Conservation (phyloP, 495 filamentous ascomycete genomes). For the Lophiostoma macrostomum region DNA sequence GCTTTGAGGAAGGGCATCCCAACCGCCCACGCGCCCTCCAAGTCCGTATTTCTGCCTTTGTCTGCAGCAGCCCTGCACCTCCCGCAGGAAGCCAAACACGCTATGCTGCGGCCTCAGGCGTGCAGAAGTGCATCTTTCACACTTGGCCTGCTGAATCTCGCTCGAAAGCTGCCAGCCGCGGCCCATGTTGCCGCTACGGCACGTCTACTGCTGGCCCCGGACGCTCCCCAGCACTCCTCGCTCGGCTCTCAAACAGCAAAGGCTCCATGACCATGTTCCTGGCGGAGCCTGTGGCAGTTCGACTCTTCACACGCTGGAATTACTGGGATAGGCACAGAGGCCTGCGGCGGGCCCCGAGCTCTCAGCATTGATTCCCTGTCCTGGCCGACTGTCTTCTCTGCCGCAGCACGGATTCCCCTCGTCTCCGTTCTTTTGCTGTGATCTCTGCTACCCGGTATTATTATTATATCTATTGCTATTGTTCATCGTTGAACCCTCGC, state of each 20-base stretch:
- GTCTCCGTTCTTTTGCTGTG: neutral
- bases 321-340: slow-evolving; percentile 1
- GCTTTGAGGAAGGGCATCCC: neutral
- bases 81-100: slow-evolving; percentile 25
- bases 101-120: slow-evolving; percentile 11
- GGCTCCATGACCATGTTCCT: slow-evolving; percentile 28
- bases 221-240: slow-evolving; percentile 5
- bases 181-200: neutral
- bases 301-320: slow-evolving; percentile 15
- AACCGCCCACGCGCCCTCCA: slow-evolving; percentile 13
- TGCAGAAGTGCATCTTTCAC: neutral
- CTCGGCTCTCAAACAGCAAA: slow-evolving; percentile 32
- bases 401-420: slow-evolving; percentile 17
- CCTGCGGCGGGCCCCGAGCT: neutral
- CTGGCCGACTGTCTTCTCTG: slow-evolving; percentile 10
- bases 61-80: slow-evolving; percentile 14
- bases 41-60: slow-evolving; percentile 21
- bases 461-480: no score
- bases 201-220: neutral
- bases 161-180: slow-evolving; percentile 3
- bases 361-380: slow-evolving; percentile 1
- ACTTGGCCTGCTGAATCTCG: neutral
- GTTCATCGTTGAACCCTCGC: no score
- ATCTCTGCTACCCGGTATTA: slow-evolving; percentile 5
- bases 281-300: slow-evolving; percentile 19